Base-by-base conservation (phyloP, 306 rosid species). In the Fagus crenata region DNA sequence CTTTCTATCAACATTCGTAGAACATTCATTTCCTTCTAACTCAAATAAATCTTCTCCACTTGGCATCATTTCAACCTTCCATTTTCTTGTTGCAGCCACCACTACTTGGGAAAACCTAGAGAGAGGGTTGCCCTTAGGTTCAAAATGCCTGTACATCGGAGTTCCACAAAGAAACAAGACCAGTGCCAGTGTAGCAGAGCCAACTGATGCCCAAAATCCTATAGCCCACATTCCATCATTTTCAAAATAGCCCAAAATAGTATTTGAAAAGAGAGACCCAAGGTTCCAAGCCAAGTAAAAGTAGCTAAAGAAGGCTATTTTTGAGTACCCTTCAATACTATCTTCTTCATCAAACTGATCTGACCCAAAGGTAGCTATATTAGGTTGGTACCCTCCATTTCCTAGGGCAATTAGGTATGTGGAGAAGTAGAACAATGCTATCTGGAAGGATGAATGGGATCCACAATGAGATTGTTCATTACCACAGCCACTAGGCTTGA, bases 341-440 rank as follows among this genome's bases (percentile, higher is more conserved):
- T 93, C 86, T n/a, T 76, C 89, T 76, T 85, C 97, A 73, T 93
- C 97, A 73, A 93, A 93, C 32, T 93, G 97, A 74, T 93, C 97
- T 2, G 97, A 92, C 5, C 97, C 97, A 76, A 93, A 90, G 35
- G 97, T 90, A 2, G 96, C 97, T 39, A 93, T 87, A 54, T 81
- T 90, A 0, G 97, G 97, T 4, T 90, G 93, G 76, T 93, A 90
- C 1, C 97, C 97, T 74, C 97, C 97, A 70, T 93, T 87, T 41
- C 97, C 97, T 1, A 93, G 80, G 42, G 97, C 97, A 15, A 86
- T 53, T 17, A 93, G 80, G 72, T 93, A 90, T 4, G 88, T 76
- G 7, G 97, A 89, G 72, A 89, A 51, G 76, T 93, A 83, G 77
- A 93, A 90, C 33, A 93, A 14, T 2, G 86, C 75, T 0, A 49